Evolutionary conservation across 1,284 basidiomycete genomes (phyloP).

Genomic region (Cystobasidium slooffiae): DNA sequence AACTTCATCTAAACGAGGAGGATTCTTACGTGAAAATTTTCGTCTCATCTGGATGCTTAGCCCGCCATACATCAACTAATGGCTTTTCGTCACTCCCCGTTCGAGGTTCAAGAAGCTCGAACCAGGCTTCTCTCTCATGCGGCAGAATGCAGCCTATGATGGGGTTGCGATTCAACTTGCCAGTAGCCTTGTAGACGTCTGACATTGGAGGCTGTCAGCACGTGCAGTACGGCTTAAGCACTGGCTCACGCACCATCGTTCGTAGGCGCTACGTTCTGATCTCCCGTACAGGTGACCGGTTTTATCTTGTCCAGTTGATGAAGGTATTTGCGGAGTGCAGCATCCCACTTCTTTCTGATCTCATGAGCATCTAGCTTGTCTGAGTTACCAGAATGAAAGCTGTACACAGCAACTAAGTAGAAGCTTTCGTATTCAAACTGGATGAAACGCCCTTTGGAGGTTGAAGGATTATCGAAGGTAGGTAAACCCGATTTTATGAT

Average conservation of each 20-base stretch:
- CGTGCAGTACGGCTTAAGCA: neutral
- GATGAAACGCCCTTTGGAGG: slow-evolving; percentile 27
- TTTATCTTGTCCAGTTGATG: slow-evolving; percentile 23
- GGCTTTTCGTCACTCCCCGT: slow-evolving; percentile 4
- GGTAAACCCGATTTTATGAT: slow-evolving; percentile 29
- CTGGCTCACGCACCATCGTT: slow-evolving; percentile 15
- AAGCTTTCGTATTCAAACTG: slow-evolving; percentile 22
- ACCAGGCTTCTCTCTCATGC: slow-evolving; percentile 38
- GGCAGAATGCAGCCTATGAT: slow-evolving; percentile 39
- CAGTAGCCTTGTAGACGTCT: slow-evolving; percentile 32
- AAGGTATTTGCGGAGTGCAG: slow-evolving; percentile 24
- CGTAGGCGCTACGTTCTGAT: slow-evolving; percentile 40
- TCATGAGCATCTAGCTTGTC: slow-evolving; percentile 17
- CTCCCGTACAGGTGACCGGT: slow-evolving; percentile 30
- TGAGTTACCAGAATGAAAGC: slow-evolving; percentile 35
- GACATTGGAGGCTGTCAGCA: neutral
- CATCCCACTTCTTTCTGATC: slow-evolving; percentile 17
- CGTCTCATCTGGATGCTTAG: slow-evolving; percentile 18
- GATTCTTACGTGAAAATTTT: slow-evolving; percentile 41
- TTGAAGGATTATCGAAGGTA: slow-evolving; percentile 9
- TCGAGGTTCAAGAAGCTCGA: slow-evolving; percentile 12
- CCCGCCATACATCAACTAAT: slow-evolving; percentile 31
- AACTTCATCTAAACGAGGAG: neutral
- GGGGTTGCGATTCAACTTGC: slow-evolving; percentile 30
- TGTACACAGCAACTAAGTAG: slow-evolving; percentile 32